Evolutionary conservation across 352 stramenopile genomes (phyloP).

Genomic region (Phytophthora agathidicida): DNA sequence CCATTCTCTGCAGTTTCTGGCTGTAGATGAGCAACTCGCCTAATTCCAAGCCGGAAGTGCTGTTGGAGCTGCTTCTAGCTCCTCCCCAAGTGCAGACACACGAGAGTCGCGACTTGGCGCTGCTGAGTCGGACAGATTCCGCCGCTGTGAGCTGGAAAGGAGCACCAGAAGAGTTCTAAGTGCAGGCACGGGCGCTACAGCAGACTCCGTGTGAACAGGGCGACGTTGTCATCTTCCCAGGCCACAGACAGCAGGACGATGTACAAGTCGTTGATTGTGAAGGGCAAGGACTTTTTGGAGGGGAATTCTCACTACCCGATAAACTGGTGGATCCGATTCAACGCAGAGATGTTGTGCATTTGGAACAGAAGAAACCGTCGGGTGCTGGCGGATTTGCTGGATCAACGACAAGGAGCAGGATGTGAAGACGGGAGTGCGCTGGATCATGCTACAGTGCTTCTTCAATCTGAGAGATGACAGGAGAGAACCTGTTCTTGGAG

Average conservation of each 20-base stretch:
- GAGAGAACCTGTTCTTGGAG: no score
- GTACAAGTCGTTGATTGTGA: no score
- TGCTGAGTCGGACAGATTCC: conserved; percentile 47
- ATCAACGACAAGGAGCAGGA: no score
- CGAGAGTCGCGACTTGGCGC: conserved; percentile 53
- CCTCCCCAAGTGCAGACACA: conserved; percentile 56
- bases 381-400: no score
- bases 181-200: conserved; percentile 41
- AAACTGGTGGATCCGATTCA: no score
- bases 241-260: conserved; percentile 46
- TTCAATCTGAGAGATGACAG: no score
- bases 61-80: conserved; percentile 50
- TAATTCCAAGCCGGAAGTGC: conserved; percentile 27
- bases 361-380: no score
- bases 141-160: conserved; percentile 20
- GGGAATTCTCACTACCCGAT: no score
- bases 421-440: no score
- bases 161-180: conserved; percentile 19
- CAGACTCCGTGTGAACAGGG: conserved; percentile 18
- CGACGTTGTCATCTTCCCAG: conserved; percentile 46
- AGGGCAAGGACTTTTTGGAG: no score
- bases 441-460: no score
- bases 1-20: conserved; percentile 63
- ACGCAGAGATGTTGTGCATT: no score
- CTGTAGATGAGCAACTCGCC: conserved; percentile 19